These are phyloP conservation scores for Volvox africanus DNA, from an alignment of 139 green algal species.

Conservation along the genomic window DNA sequence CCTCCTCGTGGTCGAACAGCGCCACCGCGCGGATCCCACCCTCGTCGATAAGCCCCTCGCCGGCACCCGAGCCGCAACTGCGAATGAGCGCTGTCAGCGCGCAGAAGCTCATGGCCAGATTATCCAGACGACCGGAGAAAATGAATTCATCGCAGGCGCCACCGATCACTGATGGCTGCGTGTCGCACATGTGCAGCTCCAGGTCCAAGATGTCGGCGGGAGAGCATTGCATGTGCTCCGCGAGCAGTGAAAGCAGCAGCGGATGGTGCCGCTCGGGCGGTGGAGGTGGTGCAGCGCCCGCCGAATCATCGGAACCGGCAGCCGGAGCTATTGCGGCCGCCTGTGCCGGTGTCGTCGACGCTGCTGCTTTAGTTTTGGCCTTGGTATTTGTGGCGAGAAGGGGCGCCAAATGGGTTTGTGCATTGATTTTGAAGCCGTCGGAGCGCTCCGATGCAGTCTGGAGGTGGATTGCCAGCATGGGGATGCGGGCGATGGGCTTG, in stretches of 20 bases:
- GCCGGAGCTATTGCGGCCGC: not conserved
- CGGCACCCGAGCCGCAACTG: slow-evolving; percentile 4
- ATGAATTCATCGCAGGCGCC: slow-evolving; percentile 91
- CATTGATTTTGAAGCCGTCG: slow-evolving; percentile 94
- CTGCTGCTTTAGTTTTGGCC: not conserved
- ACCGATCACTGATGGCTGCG: slow-evolving; percentile 72
- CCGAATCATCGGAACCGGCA: too few species aligned
- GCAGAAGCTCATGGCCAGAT: slow-evolving; percentile 88
- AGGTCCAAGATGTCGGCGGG: slow-evolving; percentile 91
- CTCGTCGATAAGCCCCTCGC: slow-evolving; percentile 73
- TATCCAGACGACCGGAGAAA: slow-evolving; percentile 94
- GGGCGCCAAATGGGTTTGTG: slow-evolving; percentile 40
- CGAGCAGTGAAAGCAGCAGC: slow-evolving; percentile 82
- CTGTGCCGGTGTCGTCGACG: not conserved
- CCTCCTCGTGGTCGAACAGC: slow-evolving; percentile 98
- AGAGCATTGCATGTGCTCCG: slow-evolving; percentile 50
- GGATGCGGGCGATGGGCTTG: slow-evolving; percentile 89
- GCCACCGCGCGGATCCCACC: slow-evolving; percentile 82
- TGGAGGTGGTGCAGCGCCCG: too few species aligned
- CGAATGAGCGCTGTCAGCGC: slow-evolving; percentile 80
- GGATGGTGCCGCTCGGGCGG: slow-evolving; percentile 76
- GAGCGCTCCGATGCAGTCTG: slow-evolving; percentile 74
- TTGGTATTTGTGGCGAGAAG: slow-evolving; percentile 54
- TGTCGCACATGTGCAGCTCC: slow-evolving; percentile 96
- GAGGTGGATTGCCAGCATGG: slow-evolving; percentile 68